Conservation (phyloP, 257 asterid genomes). For the Primulina huaijiensis region DNA sequence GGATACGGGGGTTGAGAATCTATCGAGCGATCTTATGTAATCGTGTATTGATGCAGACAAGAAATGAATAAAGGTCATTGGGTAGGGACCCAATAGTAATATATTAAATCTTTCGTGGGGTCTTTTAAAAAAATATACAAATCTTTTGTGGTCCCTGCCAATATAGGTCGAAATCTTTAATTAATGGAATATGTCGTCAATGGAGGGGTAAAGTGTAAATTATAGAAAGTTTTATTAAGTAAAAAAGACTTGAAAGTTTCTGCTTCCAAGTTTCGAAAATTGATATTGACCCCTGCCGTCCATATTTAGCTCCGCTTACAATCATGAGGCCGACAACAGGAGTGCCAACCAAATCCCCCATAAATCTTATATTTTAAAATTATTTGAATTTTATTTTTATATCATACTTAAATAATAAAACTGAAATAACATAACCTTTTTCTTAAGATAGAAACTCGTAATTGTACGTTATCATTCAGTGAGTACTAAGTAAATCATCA, state of each 20-base stretch:
- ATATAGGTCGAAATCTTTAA: constrained; percentile 33
- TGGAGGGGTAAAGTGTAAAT: constrained; percentile 24
- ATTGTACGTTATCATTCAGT: too few relatives aligned
- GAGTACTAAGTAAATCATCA: too few relatives aligned
- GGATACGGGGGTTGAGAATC: constrained; percentile 41
- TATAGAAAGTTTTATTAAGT: constrained; percentile 13
- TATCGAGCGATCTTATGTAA: constrained; percentile 33
- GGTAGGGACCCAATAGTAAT: constrained; percentile 43
- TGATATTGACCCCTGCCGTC: constrained; percentile 31
- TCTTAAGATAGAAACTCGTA: too few relatives aligned
- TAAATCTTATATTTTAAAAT: neutral
- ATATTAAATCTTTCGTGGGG: constrained; percentile 45
- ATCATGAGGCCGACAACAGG: constrained; percentile 28
- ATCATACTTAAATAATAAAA: neutral
- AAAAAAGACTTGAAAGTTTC: constrained; percentile 29
- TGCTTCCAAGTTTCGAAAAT: constrained; percentile 23
- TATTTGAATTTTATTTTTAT: neutral
- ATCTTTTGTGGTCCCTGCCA: constrained; percentile 53
- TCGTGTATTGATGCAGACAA: constrained; percentile 38
- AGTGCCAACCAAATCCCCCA: constrained; percentile 22
- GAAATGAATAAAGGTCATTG: constrained; percentile 37
- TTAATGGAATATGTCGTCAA: constrained; percentile 32
- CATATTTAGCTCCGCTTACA: constrained; percentile 18
- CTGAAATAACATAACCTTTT: too few relatives aligned
- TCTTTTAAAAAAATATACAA: constrained; percentile 31